Conservation (phyloP, 1,139 yeast genomes). For the Nakaseomyces sp. region DNA sequence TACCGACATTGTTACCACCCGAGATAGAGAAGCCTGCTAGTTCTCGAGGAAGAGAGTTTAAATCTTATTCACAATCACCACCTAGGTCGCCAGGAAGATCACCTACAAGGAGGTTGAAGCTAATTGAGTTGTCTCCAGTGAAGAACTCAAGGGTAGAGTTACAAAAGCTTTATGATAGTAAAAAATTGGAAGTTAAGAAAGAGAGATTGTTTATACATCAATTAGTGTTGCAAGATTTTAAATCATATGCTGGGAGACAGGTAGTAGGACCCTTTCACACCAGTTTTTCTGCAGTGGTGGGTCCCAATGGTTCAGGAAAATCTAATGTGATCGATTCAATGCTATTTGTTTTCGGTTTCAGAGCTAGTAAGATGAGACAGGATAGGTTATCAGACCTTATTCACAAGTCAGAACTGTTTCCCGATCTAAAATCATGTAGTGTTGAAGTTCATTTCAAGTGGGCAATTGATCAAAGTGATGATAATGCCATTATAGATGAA, state of each 20-base stretch:
- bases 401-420: conserved; percentile 72
- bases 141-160: conserved; percentile 30
- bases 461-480: conserved; percentile 53
- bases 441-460: conserved; percentile 90
- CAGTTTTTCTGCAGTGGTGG: conserved; percentile 96
- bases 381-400: conserved; percentile 84
- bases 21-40: conserved; percentile 8
- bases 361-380: conserved; percentile 96
- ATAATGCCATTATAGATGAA: conserved; percentile 39
- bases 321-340: conserved; percentile 95
- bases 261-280: conserved; percentile 90
- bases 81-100: conserved; percentile 34
- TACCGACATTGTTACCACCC: conserved; percentile 20
- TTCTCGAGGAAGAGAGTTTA: conserved; percentile 21
- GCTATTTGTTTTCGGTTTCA: conserved; percentile 91
- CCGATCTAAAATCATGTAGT: conserved; percentile 63
- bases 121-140: conserved; percentile 35
- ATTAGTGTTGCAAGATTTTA: conserved; percentile 74
- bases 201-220: conserved; percentile 63
- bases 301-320: conserved; percentile 97
- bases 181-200: conserved; percentile 18
- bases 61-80: conserved; percentile 30
- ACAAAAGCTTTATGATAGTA: conserved; percentile 27
- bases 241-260: conserved; percentile 94
- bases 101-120: conserved; percentile 33